Conservation (phyloP, 2,329 filamentous ascomycete species). For the Dichotomopilus funicola region DNA sequence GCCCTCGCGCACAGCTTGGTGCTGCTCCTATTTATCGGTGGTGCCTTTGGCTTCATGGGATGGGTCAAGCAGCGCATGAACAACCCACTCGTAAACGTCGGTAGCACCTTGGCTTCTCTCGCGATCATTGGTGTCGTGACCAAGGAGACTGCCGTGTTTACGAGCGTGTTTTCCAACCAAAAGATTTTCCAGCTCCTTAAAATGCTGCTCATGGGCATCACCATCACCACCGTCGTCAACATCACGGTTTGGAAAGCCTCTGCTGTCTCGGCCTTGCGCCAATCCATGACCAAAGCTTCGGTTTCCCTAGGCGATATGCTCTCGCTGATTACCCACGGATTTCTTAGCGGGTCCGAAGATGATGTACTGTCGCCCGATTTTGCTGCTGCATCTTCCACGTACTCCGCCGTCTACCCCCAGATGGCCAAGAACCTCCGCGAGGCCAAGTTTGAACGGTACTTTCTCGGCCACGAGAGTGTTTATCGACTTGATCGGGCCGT, state of each 20-base stretch:
- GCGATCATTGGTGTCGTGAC: constrained; percentile 86
- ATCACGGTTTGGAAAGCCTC: constrained; percentile 72
- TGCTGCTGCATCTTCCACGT: constrained; percentile 52
- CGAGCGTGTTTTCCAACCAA: constrained; percentile 69
- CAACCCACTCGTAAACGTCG: constrained; percentile 74
- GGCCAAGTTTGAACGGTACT: constrained; percentile 82
- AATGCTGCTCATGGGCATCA: constrained; percentile 74
- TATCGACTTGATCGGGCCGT: constrained; percentile 74
- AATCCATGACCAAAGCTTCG: constrained; percentile 67
- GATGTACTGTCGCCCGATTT: constrained; percentile 66
- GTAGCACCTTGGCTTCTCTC: constrained; percentile 77
- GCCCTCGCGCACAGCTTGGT: constrained; percentile 72
- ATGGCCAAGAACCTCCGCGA: constrained; percentile 76
- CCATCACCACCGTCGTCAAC: constrained; percentile 66
- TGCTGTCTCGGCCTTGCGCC: constrained; percentile 65
- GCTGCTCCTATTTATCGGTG: constrained; percentile 76
- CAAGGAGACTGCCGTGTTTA: constrained; percentile 83
- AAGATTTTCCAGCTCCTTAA: constrained; percentile 79
- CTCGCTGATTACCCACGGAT: constrained; percentile 72
- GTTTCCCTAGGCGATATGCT: constrained; percentile 75
- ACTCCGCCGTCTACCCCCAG: constrained; percentile 59
- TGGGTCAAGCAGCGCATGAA: constrained; percentile 79
- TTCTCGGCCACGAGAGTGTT: constrained; percentile 70
- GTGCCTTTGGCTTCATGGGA: constrained; percentile 77
- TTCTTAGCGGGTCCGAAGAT: constrained; percentile 74